phyloP scores from a whole-genome alignment of 2,329 filamentous ascomycete genomes.

The Calonectria naviculata region DNA sequence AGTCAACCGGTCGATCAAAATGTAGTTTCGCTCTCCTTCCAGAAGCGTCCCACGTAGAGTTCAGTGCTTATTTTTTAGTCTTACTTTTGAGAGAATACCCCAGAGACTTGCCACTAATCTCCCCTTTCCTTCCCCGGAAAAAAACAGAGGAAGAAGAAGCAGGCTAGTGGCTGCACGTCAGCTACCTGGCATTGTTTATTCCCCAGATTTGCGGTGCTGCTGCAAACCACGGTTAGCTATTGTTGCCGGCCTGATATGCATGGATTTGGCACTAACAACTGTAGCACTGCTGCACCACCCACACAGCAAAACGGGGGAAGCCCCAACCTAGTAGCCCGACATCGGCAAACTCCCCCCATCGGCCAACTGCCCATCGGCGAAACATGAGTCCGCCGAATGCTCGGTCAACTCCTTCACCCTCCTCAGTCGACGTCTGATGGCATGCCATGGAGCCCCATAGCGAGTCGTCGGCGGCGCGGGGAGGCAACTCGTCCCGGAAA shows the following conservation, averaged over 20 bases:
- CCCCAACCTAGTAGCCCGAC: neutral
- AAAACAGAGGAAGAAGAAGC: neutral
- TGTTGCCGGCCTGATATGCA: neutral
- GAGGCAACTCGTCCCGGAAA: conserved; percentile 42
- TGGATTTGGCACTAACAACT: neutral
- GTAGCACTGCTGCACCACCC: no score
- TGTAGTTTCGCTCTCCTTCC: neutral
- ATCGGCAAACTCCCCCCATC: conserved; percentile 31
- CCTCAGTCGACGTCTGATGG: conserved; percentile 2
- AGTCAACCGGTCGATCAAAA: neutral
- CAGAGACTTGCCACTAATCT: neutral
- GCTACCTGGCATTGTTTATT: neutral
- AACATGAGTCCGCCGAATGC: conserved; percentile 9
- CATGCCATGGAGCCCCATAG: conserved; percentile 26
- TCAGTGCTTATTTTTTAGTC: neutral
- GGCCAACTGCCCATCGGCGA: conserved; percentile 22
- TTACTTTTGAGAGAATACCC: neutral
- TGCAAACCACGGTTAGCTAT: neutral
- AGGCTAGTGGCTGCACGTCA: neutral
- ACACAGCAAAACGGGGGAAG: no score
- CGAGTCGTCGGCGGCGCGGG: conserved; percentile 22
- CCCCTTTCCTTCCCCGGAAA: neutral
- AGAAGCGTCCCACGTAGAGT: no score
- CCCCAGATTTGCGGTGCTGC: neutral
- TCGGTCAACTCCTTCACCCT: conserved; percentile 20